Base-by-base conservation (phyloP, 2,329 filamentous ascomycete species). In the Aspergillus fructus region DNA sequence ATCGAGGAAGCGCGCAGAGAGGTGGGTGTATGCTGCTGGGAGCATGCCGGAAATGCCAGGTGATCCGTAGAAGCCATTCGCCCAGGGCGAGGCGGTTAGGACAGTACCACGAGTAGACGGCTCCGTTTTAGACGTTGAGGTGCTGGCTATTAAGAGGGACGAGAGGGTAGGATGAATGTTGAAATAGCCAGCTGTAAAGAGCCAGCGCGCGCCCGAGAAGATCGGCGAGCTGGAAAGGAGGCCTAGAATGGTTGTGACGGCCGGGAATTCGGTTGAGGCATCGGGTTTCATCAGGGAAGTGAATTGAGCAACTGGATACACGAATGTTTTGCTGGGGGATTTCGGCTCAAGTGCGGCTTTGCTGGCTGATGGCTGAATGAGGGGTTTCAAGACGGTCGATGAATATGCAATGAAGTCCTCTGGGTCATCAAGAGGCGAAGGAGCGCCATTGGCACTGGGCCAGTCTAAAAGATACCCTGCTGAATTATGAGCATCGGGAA, bases 151-250 rank as follows among this genome's bases (percentile, higher is more conserved):
- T 0, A 99, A 81, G 0, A 96, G 83, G 40, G 87, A 84, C 2
- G 90, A 93, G 19, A 97, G 84, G 4, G 88, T 86, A 0, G 92
- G 89, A 6, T 92, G 92, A 55, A 96, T 96, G 78, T 99, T 99
- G 79, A 99, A 99, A 78, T 99, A 99, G 52, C 94, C 94, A 0
- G 94, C 94, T 1, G 94, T 97, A 73, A 99, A 97, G 0, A 91
- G 94, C 94, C 94, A 99, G 13, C 86, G 88, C 0, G 89, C 90
- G 34, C 85, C 82, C 9, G 81, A 78, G 66, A 91, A 89, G 5
- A 81, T 77, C 5, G 73, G 64, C 0, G 89, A 83, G 0, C 74
- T 76, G 0, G 88, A 82, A 3, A 97, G 82, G 1, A 83, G 84
- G 43, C 83, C 83, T 3, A 97, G 82, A 40, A 97, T 83, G 46